Base-by-base conservation (phyloP, 495 filamentous ascomycete genomes). In the Daldinia caldariorum region DNA sequence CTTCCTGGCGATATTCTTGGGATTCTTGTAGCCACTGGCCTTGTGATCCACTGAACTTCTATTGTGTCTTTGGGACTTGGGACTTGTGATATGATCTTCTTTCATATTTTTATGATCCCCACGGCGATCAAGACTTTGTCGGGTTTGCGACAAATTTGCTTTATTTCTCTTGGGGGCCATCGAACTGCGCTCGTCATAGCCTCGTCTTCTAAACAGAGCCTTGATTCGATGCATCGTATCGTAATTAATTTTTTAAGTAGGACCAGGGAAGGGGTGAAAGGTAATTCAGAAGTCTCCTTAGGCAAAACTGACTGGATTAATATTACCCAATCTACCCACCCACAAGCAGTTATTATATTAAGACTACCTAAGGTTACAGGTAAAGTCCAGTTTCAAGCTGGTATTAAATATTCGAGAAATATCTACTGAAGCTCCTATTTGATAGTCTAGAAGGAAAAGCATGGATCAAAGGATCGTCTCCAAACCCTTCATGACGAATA, bases 181-280 rank as follows among this genome's bases (percentile, higher is more conserved):
- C 0, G 29, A 6, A 10, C 6, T 10, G 9, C 45, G 4, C 20
- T 58, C 61, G 5, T 45, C 32, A 22, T 41, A 35, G 14, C 57
- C 66, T 51, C 57, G 61, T 26, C 57, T 57, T 18, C 61, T 57
- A 14, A 66, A 31, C 6, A 61, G 41, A 31, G 49, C 51, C n/a
- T 60, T 70, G 0, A 70, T 41, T 29, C 56, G 37, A 4, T 22
- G 56, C 67, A 70, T 70, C 6, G n/a, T 61, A 9, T 18, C 6
- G 10, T 3, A 8, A 47, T 20, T 10, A 47, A n/a, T 12, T 12
- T 45, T 3, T n/a, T 47, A 2, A 22, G 9, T 20, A 47, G 18
- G 22, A 47, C 0, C 20, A 22, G 14, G 4, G 3, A 47, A 47
- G 3, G 3, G 26, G 4, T 9, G 12, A 13, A 47, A 47, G 8